Evolutionary conservation across 2,329 filamentous ascomycete species (phyloP).

Genomic region (Byssoonygena ceratinophila): DNA sequence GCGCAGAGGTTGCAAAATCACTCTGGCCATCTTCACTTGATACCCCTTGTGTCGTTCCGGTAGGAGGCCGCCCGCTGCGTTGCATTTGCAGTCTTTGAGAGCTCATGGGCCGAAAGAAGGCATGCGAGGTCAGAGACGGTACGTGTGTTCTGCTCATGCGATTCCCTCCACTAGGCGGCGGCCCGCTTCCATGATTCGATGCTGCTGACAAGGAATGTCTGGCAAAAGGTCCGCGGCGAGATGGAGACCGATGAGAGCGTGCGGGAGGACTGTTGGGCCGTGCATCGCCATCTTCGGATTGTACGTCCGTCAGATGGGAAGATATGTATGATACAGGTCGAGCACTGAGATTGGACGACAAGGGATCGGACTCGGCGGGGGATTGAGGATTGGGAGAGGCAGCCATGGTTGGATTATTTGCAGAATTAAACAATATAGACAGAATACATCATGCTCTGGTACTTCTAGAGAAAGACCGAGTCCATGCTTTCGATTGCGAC

Average conservation of each 20-base stretch:
- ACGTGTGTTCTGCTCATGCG: slow-evolving; percentile 75
- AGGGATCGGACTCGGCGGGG: slow-evolving; percentile 5
- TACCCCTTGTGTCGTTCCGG: slow-evolving; percentile 24
- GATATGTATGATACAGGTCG: slow-evolving; percentile 46
- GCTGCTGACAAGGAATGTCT: slow-evolving; percentile 15
- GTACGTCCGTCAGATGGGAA: slow-evolving; percentile 58
- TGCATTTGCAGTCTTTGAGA: slow-evolving; percentile 90
- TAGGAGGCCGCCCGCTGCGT: slow-evolving; percentile 48
- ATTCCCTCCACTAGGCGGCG: slow-evolving; percentile 50
- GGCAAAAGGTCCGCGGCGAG: slow-evolving; percentile 17
- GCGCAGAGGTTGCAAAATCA: slow-evolving; percentile 41
- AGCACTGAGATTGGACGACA: slow-evolving; percentile 14
- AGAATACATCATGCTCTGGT: slow-evolving; percentile 1
- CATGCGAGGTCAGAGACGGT: slow-evolving; percentile 75
- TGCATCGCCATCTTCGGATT: slow-evolving; percentile 42
- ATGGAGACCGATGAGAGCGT: slow-evolving; percentile 29
- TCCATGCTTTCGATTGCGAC: not conserved
- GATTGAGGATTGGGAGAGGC: not conserved
- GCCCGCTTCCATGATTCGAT: slow-evolving; percentile 21
- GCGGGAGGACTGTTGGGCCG: slow-evolving; percentile 39
- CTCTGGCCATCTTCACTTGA: slow-evolving; percentile 36
- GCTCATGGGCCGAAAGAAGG: slow-evolving; percentile 94
- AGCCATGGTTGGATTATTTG: slow-evolving; percentile 9
- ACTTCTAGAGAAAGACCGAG: not conserved
- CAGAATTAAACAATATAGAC: slow-evolving; percentile 1